Conservation (phyloP, 2,329 filamentous ascomycete genomes). For the Colletotrichum karsti region DNA sequence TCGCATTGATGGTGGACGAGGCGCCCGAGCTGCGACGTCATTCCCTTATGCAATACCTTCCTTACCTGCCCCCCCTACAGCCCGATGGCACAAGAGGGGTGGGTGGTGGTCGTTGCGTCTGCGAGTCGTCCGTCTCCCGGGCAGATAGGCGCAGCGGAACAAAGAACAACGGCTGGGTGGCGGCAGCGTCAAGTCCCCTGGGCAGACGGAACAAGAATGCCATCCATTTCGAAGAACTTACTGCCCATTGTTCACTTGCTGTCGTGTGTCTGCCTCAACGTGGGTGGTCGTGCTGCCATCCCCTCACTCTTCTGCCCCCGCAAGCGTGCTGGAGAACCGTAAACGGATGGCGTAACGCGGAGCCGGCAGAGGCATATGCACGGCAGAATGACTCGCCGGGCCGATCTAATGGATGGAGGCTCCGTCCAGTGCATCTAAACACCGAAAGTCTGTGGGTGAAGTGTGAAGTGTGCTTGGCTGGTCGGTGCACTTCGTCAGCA, state of each 20-base stretch:
- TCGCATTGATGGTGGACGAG: slow-evolving; percentile 25
- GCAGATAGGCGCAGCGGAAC: neutral
- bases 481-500: slow-evolving; percentile 11
- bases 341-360: neutral
- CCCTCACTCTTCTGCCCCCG: neutral
- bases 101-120: slow-evolving; percentile 1
- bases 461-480: neutral
- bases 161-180: neutral
- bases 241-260: neutral
- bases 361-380: neutral
- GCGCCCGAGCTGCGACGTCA: slow-evolving; percentile 26
- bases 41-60: slow-evolving; percentile 8
- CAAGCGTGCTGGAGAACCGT: neutral
- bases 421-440: neutral
- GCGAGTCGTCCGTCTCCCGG: neutral
- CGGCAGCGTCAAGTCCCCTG: neutral
- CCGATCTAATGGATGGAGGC: neutral
- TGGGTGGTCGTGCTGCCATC: neutral
- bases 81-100: neutral
- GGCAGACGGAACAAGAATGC: slow-evolving; percentile 9
- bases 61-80: too few relatives aligned
- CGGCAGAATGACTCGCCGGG: slow-evolving; percentile 8
- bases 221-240: slow-evolving; percentile 6
- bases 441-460: slow-evolving; percentile 9
- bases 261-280: slow-evolving; percentile 2